A percentile compares a stretch with the other conserved stretches of the same genome.
phyloP scores from a whole-genome alignment of 768 basidiomycete species.

The Mrakia frigida region DNA sequence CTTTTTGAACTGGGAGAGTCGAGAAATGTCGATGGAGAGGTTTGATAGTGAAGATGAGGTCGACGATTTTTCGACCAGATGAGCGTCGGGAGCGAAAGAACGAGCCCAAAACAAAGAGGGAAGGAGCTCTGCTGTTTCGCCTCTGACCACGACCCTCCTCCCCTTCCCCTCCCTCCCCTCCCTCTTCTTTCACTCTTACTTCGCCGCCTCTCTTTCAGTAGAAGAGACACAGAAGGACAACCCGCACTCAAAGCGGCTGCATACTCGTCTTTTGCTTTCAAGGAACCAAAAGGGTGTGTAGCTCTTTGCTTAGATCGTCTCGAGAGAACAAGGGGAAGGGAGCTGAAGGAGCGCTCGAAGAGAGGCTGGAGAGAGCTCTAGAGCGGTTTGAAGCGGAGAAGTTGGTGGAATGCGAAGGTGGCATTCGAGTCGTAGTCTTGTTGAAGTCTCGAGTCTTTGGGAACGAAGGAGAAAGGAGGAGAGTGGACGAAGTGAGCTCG shows the following conservation, averaged over 20 bases:
- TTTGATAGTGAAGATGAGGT: too few species aligned
- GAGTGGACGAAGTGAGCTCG: not conserved
- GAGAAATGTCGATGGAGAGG: too few species aligned
- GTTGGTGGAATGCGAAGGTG: not conserved
- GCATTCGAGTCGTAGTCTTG: too few species aligned
- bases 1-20: too few species aligned
- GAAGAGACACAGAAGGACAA: slow-evolving; percentile 12
- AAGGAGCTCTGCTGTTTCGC: not conserved
- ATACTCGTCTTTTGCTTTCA: slow-evolving; percentile 15
- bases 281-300: slow-evolving; percentile 20
- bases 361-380: not conserved
- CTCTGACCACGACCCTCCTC: slow-evolving; percentile 8
- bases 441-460: too few species aligned
- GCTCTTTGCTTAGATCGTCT: not conserved
- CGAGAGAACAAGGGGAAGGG: not conserved
- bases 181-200: not conserved
- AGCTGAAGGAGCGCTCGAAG: not conserved
- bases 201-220: slow-evolving; percentile 19
- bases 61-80: too few species aligned
- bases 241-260: slow-evolving; percentile 11
- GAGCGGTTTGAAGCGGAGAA: not conserved
- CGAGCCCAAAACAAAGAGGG: not conserved
- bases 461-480: not conserved
- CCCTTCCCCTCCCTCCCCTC: not conserved
- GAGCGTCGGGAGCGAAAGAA: not conserved